phyloP scores from a whole-genome alignment of 164 flowering plant genomes.

The Euptelea pleiosperma region DNA sequence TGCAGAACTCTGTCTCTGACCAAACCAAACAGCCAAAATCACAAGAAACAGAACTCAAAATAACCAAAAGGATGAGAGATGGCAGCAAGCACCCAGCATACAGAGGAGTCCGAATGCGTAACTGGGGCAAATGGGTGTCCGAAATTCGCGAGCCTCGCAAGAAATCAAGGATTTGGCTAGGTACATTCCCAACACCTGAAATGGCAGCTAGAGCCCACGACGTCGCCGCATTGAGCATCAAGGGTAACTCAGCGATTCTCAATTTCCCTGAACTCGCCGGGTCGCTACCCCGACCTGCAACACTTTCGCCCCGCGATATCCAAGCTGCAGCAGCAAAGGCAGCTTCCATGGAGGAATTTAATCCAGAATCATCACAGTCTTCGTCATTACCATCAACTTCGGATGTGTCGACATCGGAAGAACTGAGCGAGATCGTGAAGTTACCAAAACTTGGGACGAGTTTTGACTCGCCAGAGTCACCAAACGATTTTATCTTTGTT shows the following conservation, averaged over 20 bases:
- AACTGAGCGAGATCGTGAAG: slow-evolving; percentile 57
- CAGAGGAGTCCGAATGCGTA: slow-evolving; percentile 76
- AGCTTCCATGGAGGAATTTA: slow-evolving; percentile 54
- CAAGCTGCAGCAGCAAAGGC: slow-evolving; percentile 78
- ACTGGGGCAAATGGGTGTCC: slow-evolving; percentile 94
- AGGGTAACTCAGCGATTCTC: slow-evolving; percentile 63
- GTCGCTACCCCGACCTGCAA: slow-evolving; percentile 54
- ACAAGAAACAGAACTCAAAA: slow-evolving; percentile 11
- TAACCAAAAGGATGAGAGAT: slow-evolving; percentile 27
- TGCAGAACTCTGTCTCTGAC: background rate
- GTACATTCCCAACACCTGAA: slow-evolving; percentile 71
- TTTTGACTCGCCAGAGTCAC: slow-evolving; percentile 24
- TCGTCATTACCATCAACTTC: slow-evolving; percentile 4
- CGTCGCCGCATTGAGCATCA: slow-evolving; percentile 67
- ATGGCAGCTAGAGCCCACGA: slow-evolving; percentile 95
- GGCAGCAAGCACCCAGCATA: slow-evolving; percentile 56
- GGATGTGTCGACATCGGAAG: slow-evolving; percentile 30
- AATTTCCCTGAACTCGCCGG: slow-evolving; percentile 69
- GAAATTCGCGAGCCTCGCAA: slow-evolving; percentile 87
- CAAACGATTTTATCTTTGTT: slow-evolving; percentile 33
- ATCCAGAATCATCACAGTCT: slow-evolving; percentile 3
- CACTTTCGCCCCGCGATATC: slow-evolving; percentile 54
- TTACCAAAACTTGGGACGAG: slow-evolving; percentile 43
- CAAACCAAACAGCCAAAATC: slow-evolving; percentile 4
- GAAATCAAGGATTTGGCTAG: slow-evolving; percentile 89